phyloP scores from a whole-genome alignment of 495 filamentous ascomycete genomes.

The Neurospora tetraspora region DNA sequence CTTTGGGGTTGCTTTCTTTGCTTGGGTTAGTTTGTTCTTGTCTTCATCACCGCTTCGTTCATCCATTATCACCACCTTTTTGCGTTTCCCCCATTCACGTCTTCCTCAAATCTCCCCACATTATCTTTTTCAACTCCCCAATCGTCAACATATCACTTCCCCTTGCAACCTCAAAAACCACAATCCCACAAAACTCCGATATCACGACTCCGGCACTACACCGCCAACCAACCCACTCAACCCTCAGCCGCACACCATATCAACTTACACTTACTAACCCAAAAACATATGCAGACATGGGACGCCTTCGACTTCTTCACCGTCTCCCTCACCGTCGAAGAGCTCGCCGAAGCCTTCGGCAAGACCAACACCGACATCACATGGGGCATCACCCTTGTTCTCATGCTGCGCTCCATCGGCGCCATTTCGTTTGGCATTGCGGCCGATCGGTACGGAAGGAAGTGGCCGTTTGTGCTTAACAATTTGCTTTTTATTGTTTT shows the following conservation, averaged over 20 bases:
- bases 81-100: neutral
- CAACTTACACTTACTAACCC: neutral
- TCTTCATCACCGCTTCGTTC: neutral
- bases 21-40: conserved; percentile 42
- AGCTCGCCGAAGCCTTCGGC: conserved; percentile 58
- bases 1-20: conserved; percentile 61
- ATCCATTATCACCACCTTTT: neutral
- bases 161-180: too few species aligned
- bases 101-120: neutral
- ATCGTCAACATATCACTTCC: neutral
- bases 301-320: conserved; percentile 92
- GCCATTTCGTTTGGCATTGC: conserved; percentile 68
- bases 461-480: conserved; percentile 83
- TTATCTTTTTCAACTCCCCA: neutral
- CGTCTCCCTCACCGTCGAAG: conserved; percentile 61
- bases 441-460: conserved; percentile 73
- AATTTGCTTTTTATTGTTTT: conserved; percentile 72
- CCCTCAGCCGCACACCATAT: neutral
- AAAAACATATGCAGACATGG: conserved; percentile 56
- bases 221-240: neutral
- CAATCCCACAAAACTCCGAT: neutral
- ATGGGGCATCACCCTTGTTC: conserved; percentile 81
- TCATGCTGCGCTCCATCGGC: conserved; percentile 71
- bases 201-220: neutral
- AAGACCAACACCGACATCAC: conserved; percentile 67